A percentile compares a stretch with the other conserved stretches of the same genome.
These are phyloP conservation scores for Trebouxia sp. DNA, from an alignment of 139 green algal genomes.

Conservation along the genomic window DNA sequence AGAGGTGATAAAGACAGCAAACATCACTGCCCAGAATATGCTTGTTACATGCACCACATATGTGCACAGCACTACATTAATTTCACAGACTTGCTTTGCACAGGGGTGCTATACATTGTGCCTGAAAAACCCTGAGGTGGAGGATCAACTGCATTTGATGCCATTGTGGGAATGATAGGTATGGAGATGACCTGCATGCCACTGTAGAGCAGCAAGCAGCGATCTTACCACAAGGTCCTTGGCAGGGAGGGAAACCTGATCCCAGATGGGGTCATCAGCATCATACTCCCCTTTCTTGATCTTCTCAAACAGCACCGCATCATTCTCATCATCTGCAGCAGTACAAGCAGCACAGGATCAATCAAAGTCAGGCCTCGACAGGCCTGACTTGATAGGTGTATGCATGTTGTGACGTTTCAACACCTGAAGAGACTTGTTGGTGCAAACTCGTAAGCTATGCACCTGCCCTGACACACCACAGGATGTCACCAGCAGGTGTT, in stretches of 20 bases:
- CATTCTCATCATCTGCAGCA: conserved; percentile 75
- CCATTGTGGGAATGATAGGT: neutral
- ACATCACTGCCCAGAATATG: too few relatives aligned
- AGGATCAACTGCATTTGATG: neutral
- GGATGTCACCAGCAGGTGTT: too few relatives aligned
- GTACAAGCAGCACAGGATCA: neutral
- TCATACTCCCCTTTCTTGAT: conserved; percentile 79
- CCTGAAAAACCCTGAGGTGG: neutral
- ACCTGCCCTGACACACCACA: too few relatives aligned
- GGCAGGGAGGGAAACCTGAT: conserved; percentile 63
- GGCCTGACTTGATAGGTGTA: too few relatives aligned
- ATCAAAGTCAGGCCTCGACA: too few relatives aligned
- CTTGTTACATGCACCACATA: too few relatives aligned
- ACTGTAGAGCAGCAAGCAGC: neutral
- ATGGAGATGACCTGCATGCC: neutral
- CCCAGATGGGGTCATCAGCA: conserved; percentile 80
- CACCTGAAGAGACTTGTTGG: too few relatives aligned
- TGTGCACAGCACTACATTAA: too few relatives aligned
- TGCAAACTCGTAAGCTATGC: too few relatives aligned
- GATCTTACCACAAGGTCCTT: conserved; percentile 67
- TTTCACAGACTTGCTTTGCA: neutral
- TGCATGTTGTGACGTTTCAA: too few relatives aligned
- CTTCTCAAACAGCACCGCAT: conserved; percentile 81
- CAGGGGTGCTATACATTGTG: neutral
- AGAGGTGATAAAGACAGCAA: too few relatives aligned